A percentile compares a stretch with the other conserved stretches of the same genome.
These are phyloP conservation scores for Phytophthora ramorum DNA, from an alignment of 352 stramenopile species.

Conservation along the genomic window DNA sequence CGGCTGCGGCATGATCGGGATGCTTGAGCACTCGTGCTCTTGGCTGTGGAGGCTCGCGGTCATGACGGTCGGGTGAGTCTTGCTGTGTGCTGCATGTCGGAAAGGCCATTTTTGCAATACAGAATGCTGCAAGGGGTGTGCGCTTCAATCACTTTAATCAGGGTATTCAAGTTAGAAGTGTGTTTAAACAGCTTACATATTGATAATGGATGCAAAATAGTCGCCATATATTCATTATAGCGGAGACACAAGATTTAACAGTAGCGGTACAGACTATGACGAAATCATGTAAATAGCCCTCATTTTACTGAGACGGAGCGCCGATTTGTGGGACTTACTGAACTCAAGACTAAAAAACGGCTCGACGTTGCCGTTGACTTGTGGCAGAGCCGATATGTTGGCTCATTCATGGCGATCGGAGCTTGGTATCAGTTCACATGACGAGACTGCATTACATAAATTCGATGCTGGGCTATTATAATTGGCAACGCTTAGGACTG, in stretches of 20 bases:
- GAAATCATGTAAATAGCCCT: neutral
- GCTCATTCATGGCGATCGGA: no score
- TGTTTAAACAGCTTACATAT: no score
- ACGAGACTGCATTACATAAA: neutral
- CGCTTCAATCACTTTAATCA: no score
- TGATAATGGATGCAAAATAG: neutral
- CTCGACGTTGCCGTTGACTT: neutral
- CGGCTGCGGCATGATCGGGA: conserved; percentile 28
- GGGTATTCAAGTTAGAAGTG: no score
- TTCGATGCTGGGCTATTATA: neutral
- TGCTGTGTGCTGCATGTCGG: neutral
- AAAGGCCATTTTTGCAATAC: neutral
- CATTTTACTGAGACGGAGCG: neutral
- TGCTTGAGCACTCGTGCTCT: conserved; percentile 9
- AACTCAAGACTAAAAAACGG: conserved; percentile 1
- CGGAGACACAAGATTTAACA: no score
- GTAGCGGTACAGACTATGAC: neutral
- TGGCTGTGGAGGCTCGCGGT: neutral
- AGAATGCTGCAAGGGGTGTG: no score
- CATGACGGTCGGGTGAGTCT: neutral
- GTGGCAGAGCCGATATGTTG: no score
- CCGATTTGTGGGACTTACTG: neutral
- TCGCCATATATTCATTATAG: no score
- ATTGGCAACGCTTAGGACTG: conserved; percentile 18
- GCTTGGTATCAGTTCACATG: no score